Percentiles rank a stretch among this genome's conserved stretches.
Conservation (phyloP, 352 stramenopile genomes). For the Phytophthora colocasiae region DNA sequence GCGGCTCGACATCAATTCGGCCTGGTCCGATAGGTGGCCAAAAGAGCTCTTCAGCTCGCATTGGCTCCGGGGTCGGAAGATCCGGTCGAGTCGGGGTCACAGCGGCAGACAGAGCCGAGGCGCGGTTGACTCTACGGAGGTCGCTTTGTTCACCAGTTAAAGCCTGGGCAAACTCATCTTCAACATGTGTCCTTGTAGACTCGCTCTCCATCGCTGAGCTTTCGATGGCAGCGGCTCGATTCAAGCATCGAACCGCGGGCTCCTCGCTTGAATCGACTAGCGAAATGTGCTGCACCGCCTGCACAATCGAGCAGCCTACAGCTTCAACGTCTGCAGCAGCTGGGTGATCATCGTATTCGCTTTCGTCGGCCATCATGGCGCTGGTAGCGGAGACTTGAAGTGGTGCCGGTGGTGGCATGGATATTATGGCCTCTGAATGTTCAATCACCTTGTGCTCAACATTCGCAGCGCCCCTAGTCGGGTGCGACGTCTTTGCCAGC, state of each 20-base stretch:
- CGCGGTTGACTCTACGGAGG: conserved; percentile 8
- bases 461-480: neutral
- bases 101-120: conserved; percentile 16
- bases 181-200: neutral
- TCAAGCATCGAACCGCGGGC: neutral
- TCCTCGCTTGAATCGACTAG: conserved; percentile 17
- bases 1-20: conserved; percentile 34
- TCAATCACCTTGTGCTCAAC: conserved; percentile 4
- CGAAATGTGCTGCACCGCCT: conserved; percentile 24
- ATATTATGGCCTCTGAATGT: neutral
- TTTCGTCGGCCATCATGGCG: neutral
- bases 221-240: neutral
- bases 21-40: neutral
- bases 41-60: conserved; percentile 8
- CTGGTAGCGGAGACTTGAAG: neutral
- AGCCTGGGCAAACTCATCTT: conserved; percentile 7
- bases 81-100: conserved; percentile 15
- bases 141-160: conserved; percentile 1
- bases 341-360: conserved; percentile 20
- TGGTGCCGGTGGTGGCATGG: too few species aligned
- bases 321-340: conserved; percentile 28
- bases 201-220: conserved; percentile 6
- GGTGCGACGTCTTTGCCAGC: neutral
- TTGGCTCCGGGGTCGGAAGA: conserved; percentile 38
- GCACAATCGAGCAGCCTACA: conserved; percentile 6